Base-by-base conservation (phyloP, 2,329 filamentous ascomycete genomes). In the Dothideomycetes sp. region DNA sequence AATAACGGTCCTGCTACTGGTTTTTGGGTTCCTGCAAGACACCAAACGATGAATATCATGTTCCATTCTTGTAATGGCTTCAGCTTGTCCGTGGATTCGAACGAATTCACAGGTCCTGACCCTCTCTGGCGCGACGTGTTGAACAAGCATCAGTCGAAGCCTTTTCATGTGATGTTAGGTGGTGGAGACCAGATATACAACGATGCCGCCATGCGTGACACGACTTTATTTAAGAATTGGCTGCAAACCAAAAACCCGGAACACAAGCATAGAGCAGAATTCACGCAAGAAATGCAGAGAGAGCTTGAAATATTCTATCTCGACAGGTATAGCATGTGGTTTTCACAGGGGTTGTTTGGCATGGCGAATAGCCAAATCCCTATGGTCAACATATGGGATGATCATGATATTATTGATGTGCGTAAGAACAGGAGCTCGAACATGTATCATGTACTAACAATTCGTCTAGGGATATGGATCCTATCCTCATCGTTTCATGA, bases 51-150 rank as follows among this genome's bases (percentile, higher is more conserved):
- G 91, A 95, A 96, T 64, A 84, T 95, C 58, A 94, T 96, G 87
- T 98, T 95, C 65, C 77, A 96, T 65, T 94, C 84, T 58, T 94
- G 91, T 67, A 98, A 98, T 59, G 91, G 93, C 2, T 98, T 98
- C 67, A 89, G 85, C 52, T 61, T 82, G 37, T 82, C 76, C 43
- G 83, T 84, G 17, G 80, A 94, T 47, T 67, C 86, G 0, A 74
- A 93, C 56, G 72, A 80, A 32, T 82, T 95, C 58, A 91, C 82
- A 55, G 91, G 91, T 0, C 91, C 93, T 0, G 91, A 98, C 62
- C 91, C 91, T 1, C 73, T 98, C 63, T 98, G 93, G 91, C 81
- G 89, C 41, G 91, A 98, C 58, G 86, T 96, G 5, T 69, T 96
- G 47, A 95, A 95, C 59, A 84, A 64, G 70, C 91, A 98, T 57